These are phyloP conservation scores for Mucor irregularis DNA, from an alignment of 371 early-diverging fungal species.

Conservation along the genomic window DNA sequence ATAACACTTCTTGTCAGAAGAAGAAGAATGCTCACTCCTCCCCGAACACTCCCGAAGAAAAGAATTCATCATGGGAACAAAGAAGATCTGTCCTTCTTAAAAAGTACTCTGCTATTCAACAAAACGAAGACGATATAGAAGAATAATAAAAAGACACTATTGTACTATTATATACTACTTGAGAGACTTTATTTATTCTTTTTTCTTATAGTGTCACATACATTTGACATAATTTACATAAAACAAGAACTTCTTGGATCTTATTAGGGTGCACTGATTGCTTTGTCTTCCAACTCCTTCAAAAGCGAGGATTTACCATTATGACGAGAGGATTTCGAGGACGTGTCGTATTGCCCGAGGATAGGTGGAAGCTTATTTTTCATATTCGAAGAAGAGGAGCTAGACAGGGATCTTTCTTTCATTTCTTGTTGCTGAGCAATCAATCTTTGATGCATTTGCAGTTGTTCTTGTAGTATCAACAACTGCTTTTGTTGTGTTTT, in stretches of 20 bases:
- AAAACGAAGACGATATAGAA: neutral
- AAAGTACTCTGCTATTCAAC: constrained; percentile 25
- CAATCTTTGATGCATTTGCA: constrained; percentile 42
- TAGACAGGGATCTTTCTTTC: neutral
- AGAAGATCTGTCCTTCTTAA: constrained; percentile 23
- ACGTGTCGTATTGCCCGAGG: constrained; percentile 14
- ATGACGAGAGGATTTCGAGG: neutral
- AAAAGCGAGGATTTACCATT: neutral
- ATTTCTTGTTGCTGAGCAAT: constrained; percentile 33
- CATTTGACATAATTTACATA: too few relatives aligned
- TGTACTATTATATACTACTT: neutral
- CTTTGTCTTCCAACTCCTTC: constrained; percentile 13
- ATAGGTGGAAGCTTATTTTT: constrained; percentile 18
- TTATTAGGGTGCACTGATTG: constrained; percentile 14
- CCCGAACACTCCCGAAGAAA: constrained; percentile 5
- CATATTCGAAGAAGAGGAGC: neutral
- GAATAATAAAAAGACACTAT: too few relatives aligned
- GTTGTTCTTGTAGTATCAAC: constrained; percentile 41
- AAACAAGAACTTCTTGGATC: neutral
- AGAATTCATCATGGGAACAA: constrained; percentile 28
- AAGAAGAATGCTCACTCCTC: too few relatives aligned
- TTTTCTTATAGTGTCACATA: too few relatives aligned
- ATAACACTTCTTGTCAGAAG: constrained; percentile 7
- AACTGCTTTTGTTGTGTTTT: constrained; percentile 43
- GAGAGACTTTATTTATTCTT: neutral